Percentiles rank a stretch among this genome's conserved stretches.
phyloP scores from a whole-genome alignment of 2,329 filamentous ascomycete genomes.

The Clarireedia homoeocarpa region DNA sequence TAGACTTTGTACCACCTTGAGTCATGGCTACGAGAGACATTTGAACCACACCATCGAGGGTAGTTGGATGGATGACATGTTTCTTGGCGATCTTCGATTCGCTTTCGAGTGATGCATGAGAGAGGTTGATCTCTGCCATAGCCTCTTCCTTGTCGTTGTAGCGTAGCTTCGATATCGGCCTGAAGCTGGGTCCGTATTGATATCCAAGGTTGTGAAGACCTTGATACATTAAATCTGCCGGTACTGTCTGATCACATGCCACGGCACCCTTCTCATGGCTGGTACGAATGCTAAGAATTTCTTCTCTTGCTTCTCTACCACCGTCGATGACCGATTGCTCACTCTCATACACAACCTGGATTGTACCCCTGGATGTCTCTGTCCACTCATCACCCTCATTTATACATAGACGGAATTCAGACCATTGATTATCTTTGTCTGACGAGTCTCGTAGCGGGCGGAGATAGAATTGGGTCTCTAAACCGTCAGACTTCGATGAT shows the following conservation, averaged over 20 bases:
- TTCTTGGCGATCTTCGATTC: conserved; percentile 12
- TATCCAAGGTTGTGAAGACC: background rate
- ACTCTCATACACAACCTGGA: conserved; percentile 1
- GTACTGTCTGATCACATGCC: background rate
- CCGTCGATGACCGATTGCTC: background rate
- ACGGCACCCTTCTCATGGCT: background rate
- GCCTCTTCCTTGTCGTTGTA: conserved; percentile 16
- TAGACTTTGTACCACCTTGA: background rate
- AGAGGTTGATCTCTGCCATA: conserved; percentile 17
- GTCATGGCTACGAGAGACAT: background rate
- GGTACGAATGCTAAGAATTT: background rate
- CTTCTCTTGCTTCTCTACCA: background rate
- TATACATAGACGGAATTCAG: background rate
- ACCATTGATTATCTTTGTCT: background rate
- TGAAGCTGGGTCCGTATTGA: conserved; percentile 6
- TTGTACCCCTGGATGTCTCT: conserved; percentile 1
- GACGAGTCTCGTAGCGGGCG: background rate
- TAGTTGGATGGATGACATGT: conserved; percentile 48
- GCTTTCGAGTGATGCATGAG: background rate
- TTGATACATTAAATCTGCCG: background rate
- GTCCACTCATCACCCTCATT: background rate
- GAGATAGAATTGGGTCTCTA: conserved; percentile 16
- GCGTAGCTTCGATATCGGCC: background rate
- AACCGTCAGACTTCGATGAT: conserved; percentile 21
- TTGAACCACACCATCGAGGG: conserved; percentile 41